Conservation (phyloP, 176 grass and related monocot genomes). For the Aegilops umbellulata region DNA sequence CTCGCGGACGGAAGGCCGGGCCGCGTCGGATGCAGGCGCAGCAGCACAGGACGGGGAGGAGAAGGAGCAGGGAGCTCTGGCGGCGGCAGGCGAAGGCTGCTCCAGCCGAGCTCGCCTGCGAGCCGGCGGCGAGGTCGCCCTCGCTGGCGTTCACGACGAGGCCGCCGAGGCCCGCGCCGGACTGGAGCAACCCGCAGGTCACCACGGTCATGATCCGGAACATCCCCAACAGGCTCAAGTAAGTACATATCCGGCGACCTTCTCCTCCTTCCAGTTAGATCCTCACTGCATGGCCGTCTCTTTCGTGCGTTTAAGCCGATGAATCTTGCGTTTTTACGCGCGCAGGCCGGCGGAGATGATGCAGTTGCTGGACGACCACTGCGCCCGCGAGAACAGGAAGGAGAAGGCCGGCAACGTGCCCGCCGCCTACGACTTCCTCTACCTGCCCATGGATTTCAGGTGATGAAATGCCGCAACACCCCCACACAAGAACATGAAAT, state of each 20-base stretch:
- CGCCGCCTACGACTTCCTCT: conserved; percentile 67
- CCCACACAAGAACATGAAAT: background rate
- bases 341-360: conserved; percentile 44
- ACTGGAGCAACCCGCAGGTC: background rate
- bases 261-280: background rate
- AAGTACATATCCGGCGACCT: background rate
- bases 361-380: conserved; percentile 59
- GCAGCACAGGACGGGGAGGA: background rate
- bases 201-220: conserved; percentile 77
- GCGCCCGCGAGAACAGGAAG: conserved; percentile 25
- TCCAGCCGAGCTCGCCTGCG: background rate
- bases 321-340: background rate
- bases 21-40: background rate
- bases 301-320: background rate
- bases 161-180: background rate
- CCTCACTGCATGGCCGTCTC: background rate
- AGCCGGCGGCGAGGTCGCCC: background rate
- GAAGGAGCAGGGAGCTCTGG: background rate
- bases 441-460: conserved; percentile 84
- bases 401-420: background rate
- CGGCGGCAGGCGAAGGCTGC: background rate
- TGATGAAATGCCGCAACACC: background rate
- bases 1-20: background rate
- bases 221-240: conserved; percentile 58
- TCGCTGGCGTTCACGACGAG: conserved; percentile 15